Evolutionary conservation across 2,329 filamentous ascomycete genomes (phyloP), one percentile per base, ranked within the genome.

Genomic region (Graphilbum sp.): DNA sequence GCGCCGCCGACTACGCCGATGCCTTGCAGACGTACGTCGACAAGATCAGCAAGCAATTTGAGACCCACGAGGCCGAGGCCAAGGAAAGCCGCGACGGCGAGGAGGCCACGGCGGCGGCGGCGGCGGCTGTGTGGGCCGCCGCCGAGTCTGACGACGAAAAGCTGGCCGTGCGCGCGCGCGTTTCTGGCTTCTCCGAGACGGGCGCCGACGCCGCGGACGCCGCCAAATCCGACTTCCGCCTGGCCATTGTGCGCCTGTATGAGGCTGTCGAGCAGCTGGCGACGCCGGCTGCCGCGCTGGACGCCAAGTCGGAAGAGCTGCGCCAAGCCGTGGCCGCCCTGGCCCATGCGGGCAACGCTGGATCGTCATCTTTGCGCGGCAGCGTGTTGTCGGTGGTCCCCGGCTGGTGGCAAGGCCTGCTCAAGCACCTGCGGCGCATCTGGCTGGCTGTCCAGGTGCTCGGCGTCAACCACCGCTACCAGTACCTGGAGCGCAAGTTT

Each of bases 401-500:
- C 23, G 32, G 20, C 0, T 90, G 83, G 83, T 90, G 83, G 75
- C 73, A 78, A 47, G 77, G 75, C 45, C 46, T 54, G 17, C 39
- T 43, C 4, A 35, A 69, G 40, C 61, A 71, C 16, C 72, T 93
- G 37, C 67, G 73, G 21, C 63, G 58, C 11, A 4, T 44, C 24
- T 41, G 34, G 39, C 38, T 43, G 21, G 44, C 38, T 0, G 5
- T 43, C 30, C 34, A 47, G 35, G 35, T 46, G 23, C n/a, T 30
- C n/a, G 25, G 23, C 17, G 69, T 79, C 33, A 96, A 96, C 56
- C 66, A 64, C 24, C 80, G 81, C 54, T 93, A 93, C 64, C 93
- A 94, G 66, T 63, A 66, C 9, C 60, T 96, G 1, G 88, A 96
- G 56, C 67, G 86, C 15, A 66, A 76, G 36, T 94, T 95, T 56